Base-by-base conservation (phyloP, 306 rosid species). In the Rosa lucieae region DNA sequence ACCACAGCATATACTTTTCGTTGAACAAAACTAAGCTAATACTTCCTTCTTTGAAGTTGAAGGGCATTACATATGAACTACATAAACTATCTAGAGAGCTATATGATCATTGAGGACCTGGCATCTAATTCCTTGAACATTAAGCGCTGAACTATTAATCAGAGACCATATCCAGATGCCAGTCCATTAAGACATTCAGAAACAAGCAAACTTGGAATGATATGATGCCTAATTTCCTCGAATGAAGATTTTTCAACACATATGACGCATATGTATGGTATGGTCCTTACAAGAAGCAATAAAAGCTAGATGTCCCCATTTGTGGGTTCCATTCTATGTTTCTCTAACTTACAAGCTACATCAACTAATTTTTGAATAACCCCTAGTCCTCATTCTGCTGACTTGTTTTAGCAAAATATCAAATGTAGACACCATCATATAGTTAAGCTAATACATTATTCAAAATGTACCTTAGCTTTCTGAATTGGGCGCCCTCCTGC, bases 401-500 rank as follows among this genome's bases (percentile, higher is more conserved):
- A 35, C 10, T 53, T 35, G 7, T 15, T 18, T 18, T 42, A 74
- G 7, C 15, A 14, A 13, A 56, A 42, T 8, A 15, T 20, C 52
- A 39, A 44, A 74, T 73, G 67, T 4, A 55, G 8, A n/a, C 21
- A 39, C 10, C 77, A 73, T 8, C 29, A 49, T 18, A 3, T 6
- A 6, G 4, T 37, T 3, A 23, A 5, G 72, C 59, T 15, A 48
- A 58, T 6, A 75, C 29, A 44, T 15, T 8, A 21, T 10, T 5
- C 4, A 75, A n/a, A 69, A 43, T 32, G 37, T 78, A 92, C 97
- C 94, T 90, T 90, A 10, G 97, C 97, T 82, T 92, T 92, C 75
- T 92, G 97, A 74, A 90, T 83, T 14, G 93, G 91, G 74, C 93
- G 82, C 12, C 90, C 92, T 78, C 89, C 86, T 49, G 89, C 79